phyloP scores from a whole-genome alignment of 768 basidiomycete genomes.

The Mycena rosella region DNA sequence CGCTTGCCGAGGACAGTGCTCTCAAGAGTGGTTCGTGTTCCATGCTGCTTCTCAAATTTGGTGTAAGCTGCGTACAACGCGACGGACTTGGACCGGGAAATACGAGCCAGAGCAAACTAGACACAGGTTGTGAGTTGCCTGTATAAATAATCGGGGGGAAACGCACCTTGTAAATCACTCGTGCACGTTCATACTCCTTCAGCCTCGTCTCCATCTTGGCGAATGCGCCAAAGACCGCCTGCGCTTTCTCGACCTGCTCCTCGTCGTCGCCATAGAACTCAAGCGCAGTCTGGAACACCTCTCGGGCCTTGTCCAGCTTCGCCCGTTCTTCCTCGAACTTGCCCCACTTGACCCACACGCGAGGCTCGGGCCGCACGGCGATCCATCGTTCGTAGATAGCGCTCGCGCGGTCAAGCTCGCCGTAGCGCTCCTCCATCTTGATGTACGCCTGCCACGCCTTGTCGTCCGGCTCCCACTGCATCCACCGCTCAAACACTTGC shows the following conservation, averaged over 20 bases:
- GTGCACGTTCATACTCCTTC: slow-evolving; percentile 96
- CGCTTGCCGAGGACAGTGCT: slow-evolving; percentile 96
- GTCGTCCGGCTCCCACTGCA: slow-evolving; percentile 99
- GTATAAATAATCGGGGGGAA: not conserved
- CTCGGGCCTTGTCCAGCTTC: slow-evolving; percentile 76
- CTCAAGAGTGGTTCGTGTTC: slow-evolving; percentile 88
- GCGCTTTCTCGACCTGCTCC: slow-evolving; percentile 95
- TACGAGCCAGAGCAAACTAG: slow-evolving; percentile 93
- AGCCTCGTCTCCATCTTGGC: slow-evolving; percentile 97
- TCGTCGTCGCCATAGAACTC: slow-evolving; percentile 92
- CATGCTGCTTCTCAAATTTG: slow-evolving; percentile 98
- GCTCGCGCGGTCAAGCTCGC: slow-evolving; percentile 92
- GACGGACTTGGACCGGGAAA: slow-evolving; percentile 93
- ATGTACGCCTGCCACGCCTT: slow-evolving; percentile 99
- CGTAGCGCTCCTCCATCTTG: slow-evolving; percentile 95
- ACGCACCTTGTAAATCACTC: slow-evolving; percentile 96
- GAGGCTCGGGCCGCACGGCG: slow-evolving; percentile 58
- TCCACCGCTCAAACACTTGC: slow-evolving; percentile 99
- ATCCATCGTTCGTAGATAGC: slow-evolving; percentile 94
- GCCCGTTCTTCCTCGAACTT: slow-evolving; percentile 37
- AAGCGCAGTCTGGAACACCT: slow-evolving; percentile 92
- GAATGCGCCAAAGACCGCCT: slow-evolving; percentile 92
- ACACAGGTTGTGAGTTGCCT: slow-evolving; percentile 9
- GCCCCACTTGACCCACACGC: slow-evolving; percentile 39
- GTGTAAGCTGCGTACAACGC: slow-evolving; percentile 93